phyloP scores from a whole-genome alignment of 2,329 filamentous ascomycete species.

The Aspergillus ochraceus region DNA sequence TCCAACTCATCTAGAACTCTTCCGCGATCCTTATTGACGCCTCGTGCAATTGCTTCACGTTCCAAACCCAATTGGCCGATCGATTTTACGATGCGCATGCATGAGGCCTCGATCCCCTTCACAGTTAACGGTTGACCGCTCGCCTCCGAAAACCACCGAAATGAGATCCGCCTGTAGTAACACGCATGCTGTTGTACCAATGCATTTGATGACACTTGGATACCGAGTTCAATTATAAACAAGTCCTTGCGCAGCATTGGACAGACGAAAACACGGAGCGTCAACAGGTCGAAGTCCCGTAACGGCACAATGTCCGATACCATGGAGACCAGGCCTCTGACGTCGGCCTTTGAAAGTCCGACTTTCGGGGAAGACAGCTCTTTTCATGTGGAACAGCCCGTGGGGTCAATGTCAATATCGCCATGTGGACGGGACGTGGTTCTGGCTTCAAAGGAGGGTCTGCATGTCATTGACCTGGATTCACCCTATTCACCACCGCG shows the following conservation, averaged over 20 bases:
- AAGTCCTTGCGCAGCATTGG: constrained; percentile 6
- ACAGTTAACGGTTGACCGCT: constrained; percentile 9
- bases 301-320: constrained; percentile 32
- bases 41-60: constrained; percentile 1
- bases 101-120: neutral
- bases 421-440: constrained; percentile 88
- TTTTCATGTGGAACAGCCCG: constrained; percentile 75
- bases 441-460: constrained; percentile 82
- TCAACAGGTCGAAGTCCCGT: neutral
- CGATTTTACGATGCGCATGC: constrained; percentile 15
- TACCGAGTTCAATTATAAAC: neutral
- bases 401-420: constrained; percentile 90
- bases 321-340: constrained; percentile 39
- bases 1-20: neutral
- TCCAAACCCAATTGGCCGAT: neutral
- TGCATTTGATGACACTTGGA: constrained; percentile 13
- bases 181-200: constrained; percentile 7
- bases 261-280: constrained; percentile 4
- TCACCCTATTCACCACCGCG: constrained; percentile 84
- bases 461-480: constrained; percentile 90
- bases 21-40: neutral
- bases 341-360: constrained; percentile 74
- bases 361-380: constrained; percentile 84
- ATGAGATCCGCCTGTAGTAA: constrained; percentile 13
- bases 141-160: constrained; percentile 9